A percentile compares a stretch with the other conserved stretches of the same genome.
These are phyloP conservation scores for Triticum timopheevii DNA, from an alignment of 176 grass and related monocot species.

Conservation along the genomic window DNA sequence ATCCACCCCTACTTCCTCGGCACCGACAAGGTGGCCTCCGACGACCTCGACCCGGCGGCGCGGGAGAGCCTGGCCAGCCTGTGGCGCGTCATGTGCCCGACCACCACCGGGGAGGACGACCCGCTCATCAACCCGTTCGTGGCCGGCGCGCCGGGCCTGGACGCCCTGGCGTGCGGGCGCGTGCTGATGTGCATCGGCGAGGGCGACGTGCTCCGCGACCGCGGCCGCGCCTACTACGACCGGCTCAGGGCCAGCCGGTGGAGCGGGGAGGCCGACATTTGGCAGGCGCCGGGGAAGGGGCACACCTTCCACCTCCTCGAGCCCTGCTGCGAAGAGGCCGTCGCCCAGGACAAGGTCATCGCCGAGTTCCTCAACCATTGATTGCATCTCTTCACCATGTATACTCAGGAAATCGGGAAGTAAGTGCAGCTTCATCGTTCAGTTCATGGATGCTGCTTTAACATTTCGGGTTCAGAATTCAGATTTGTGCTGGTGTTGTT, in stretches of 20 bases:
- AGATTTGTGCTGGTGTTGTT: conserved; percentile 3
- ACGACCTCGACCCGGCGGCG: conserved; percentile 28
- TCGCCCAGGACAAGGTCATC: conserved; percentile 58
- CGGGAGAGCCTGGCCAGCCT: conserved; percentile 43
- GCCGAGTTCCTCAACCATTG: conserved; percentile 45
- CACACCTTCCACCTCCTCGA: conserved; percentile 63
- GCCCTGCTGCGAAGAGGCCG: conserved; percentile 41
- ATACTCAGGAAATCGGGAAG: conserved; percentile 19
- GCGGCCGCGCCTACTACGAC: conserved; percentile 51
- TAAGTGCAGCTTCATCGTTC: conserved; percentile 28
- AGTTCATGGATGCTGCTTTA: conserved; percentile 21
- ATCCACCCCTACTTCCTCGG: conserved; percentile 88
- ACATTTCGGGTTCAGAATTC: conserved; percentile 17
- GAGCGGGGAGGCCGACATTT: conserved; percentile 42
- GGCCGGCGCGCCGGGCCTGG: conserved; percentile 25
- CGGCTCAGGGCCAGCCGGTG: conserved; percentile 42
- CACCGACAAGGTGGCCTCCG: conserved; percentile 43
- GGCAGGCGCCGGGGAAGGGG: conserved; percentile 48
- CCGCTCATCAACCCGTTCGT: conserved; percentile 58
- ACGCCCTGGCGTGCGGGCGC: conserved; percentile 34
- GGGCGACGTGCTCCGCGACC: conserved; percentile 58
- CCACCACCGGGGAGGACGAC: conserved; percentile 53
- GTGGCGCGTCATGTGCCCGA: conserved; percentile 60
- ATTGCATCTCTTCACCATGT: not conserved
- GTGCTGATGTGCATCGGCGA: conserved; percentile 51